A percentile compares a stretch with the other conserved stretches of the same genome.
phyloP scores from a whole-genome alignment of 2,329 filamentous ascomycete genomes.

The Fusarium cicatricum region DNA sequence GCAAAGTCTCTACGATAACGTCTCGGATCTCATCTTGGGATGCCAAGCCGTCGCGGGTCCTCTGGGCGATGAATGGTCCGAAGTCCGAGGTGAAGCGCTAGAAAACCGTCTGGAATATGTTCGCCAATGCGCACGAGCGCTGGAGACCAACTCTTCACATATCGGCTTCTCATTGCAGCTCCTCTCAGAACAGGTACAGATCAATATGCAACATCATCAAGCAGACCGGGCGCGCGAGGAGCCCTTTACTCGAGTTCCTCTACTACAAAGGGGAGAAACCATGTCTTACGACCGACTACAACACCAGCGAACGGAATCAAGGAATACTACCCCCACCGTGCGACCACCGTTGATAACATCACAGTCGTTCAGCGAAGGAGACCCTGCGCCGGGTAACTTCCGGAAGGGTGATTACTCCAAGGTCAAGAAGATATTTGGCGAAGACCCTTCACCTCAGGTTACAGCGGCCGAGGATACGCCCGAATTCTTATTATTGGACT shows the following conservation, averaged over 20 bases:
- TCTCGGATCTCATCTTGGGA: slow-evolving; percentile 85
- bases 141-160: slow-evolving; percentile 88
- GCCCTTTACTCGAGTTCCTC: slow-evolving; percentile 56
- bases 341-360: slow-evolving; percentile 61
- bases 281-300: slow-evolving; percentile 65
- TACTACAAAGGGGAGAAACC: slow-evolving; percentile 66
- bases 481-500: slow-evolving; percentile 84
- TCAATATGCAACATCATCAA: slow-evolving; percentile 57
- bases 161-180: slow-evolving; percentile 88
- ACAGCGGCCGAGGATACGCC: slow-evolving; percentile 77
- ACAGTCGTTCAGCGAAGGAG: slow-evolving; percentile 72
- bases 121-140: slow-evolving; percentile 75
- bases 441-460: slow-evolving; percentile 64
- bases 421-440: slow-evolving; percentile 71
- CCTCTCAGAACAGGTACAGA: slow-evolving; percentile 81
- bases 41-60: slow-evolving; percentile 94
- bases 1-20: slow-evolving; percentile 91
- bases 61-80: slow-evolving; percentile 93
- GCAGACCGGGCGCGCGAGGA: slow-evolving; percentile 57
- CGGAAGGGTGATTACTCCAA: slow-evolving; percentile 70
- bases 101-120: slow-evolving; percentile 87
- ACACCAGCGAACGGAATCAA: slow-evolving; percentile 67
- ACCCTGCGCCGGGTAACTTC: slow-evolving; percentile 58
- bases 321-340: slow-evolving; percentile 49
- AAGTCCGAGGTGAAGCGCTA: slow-evolving; percentile 87